Percentiles rank a stretch among this genome's conserved stretches.
phyloP scores from a whole-genome alignment of 148 eudicot genomes.

The Diospyros lotus region DNA sequence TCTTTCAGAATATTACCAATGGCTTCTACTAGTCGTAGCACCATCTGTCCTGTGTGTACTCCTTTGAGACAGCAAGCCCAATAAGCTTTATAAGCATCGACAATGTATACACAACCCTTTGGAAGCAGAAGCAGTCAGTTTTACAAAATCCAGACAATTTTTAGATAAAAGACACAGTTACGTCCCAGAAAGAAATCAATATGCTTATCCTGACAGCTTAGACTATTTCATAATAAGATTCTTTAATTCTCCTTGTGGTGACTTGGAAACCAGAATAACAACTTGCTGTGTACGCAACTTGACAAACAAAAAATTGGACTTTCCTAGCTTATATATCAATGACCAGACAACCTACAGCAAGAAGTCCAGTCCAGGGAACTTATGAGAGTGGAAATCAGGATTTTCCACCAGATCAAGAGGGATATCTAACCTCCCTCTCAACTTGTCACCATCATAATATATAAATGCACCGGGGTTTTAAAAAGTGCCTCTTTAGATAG shows the following conservation, averaged over 20 bases:
- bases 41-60: conserved; percentile 85
- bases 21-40: conserved; percentile 84
- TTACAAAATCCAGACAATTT: neutral
- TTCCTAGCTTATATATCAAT: too few species aligned
- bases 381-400: too few species aligned
- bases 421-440: neutral
- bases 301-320: too few species aligned
- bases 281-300: too few species aligned
- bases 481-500: neutral
- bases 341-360: too few species aligned
- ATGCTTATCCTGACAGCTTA: too few species aligned
- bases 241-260: too few species aligned
- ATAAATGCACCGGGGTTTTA: neutral
- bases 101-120: conserved; percentile 84
- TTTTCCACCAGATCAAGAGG: too few species aligned
- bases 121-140: conserved; percentile 23
- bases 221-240: too few species aligned
- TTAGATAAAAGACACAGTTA: neutral
- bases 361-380: too few species aligned
- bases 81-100: conserved; percentile 78
- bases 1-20: conserved; percentile 55
- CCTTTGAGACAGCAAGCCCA: conserved; percentile 84
- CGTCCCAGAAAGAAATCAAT: neutral
- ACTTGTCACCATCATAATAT: neutral
- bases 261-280: too few species aligned